Base-by-base conservation (phyloP, 31 red algal species). In the Odonthalia washingtoniensis region DNA sequence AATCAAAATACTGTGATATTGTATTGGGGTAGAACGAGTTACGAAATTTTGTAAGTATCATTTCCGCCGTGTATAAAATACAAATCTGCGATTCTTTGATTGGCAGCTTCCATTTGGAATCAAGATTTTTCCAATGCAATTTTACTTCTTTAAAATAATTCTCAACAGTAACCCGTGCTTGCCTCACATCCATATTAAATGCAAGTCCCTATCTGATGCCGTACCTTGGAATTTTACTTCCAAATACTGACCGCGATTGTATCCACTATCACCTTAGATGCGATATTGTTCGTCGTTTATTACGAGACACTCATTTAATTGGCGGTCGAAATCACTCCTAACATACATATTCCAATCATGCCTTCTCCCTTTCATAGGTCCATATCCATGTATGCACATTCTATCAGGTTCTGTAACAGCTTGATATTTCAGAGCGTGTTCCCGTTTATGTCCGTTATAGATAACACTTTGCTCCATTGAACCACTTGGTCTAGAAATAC, bases 391-490 rank as follows among this genome's bases (percentile, higher is more conserved):
- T 6, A 82, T 33, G 35, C 68, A 36, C 28, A 88, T 52, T 0
- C 85, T 75, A 67, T 79, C 49, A 0, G 85, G 73, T 0, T 28
- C 41, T 35, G 2, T 40, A 27, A 86, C 18, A 4, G 70, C 72
- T 39, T 75, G 83, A 27, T 42, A 86, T 17, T 86, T 86, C 0
- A 86, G 42, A 1, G 26, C 12, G n/a, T 65, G 72, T 0, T 4
- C 33, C 18, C 83, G 38, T 3, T 75, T 73, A 35, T 75, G 67
- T n/a, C 83, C 83, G 33, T 62, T 86, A n/a, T 86, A 76, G 14
- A 86, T 45, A 1, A 75, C 70, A 26, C 67, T 65, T 40, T 86
- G 83, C 24, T 65, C 6, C 3, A 45, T 44, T 26, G 61, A 12
- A 26, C 67, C 46, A 18, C 27, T 41, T 12, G 83, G 40, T 9